These are phyloP conservation scores for Metschnikowia lochheadii DNA, from an alignment of 805 yeast genomes.

Conservation along the genomic window DNA sequence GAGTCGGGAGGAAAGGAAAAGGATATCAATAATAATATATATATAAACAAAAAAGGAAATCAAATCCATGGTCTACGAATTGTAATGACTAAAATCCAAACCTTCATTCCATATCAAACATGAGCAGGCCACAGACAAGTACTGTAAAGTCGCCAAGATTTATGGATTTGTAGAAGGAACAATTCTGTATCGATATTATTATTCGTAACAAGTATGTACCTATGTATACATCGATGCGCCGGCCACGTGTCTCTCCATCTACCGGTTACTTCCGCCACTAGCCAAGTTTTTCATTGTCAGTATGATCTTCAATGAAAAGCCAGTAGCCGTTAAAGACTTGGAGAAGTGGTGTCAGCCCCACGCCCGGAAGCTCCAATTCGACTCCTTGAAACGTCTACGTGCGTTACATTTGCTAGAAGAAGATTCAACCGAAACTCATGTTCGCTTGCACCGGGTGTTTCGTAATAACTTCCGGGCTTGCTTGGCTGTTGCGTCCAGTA, in stretches of 20 bases:
- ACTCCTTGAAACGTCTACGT: slow-evolving; percentile 73
- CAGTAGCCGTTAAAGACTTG: slow-evolving; percentile 61
- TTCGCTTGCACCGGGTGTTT: slow-evolving; percentile 68
- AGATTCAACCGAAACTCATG: slow-evolving; percentile 40
- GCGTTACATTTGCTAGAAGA: slow-evolving; percentile 73
- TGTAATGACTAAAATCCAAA: no score
- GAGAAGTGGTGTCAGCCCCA: slow-evolving; percentile 71
- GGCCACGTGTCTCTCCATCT: slow-evolving; percentile 93
- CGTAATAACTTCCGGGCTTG: slow-evolving; percentile 75
- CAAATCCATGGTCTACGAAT: no score
- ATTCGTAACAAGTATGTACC: no score
- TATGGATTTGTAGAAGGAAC: no score
- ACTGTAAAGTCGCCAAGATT: no score
- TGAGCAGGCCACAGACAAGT: no score
- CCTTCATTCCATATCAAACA: no score
- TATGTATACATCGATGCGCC: slow-evolving; percentile 48
- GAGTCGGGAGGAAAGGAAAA: no score
- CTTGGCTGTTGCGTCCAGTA: slow-evolving; percentile 50
- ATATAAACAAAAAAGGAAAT: no score
- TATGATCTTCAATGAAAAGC: slow-evolving; percentile 76
- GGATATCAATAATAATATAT: no score
- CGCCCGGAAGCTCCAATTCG: slow-evolving; percentile 59
- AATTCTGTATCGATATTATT: no score
- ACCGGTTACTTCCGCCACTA: slow-evolving; percentile 78
- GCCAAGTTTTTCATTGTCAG: slow-evolving; percentile 88